These are phyloP conservation scores for Colletotrichum lupini DNA, from an alignment of 2,329 filamentous ascomycete genomes.

Conservation along the genomic window DNA sequence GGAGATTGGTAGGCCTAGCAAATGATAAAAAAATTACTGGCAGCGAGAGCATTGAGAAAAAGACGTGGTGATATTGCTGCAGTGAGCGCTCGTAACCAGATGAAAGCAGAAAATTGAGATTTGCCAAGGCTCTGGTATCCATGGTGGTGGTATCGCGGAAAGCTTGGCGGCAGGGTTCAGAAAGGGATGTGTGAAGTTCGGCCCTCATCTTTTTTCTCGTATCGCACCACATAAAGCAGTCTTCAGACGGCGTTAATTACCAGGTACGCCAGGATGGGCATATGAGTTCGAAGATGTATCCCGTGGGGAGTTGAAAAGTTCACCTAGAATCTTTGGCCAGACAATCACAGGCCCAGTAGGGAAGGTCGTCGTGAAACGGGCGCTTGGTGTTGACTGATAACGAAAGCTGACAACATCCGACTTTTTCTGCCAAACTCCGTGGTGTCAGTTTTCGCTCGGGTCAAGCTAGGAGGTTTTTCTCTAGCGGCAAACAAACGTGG, in stretches of 20 bases:
- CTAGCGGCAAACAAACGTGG: constrained; percentile 16
- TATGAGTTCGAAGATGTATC: too few species aligned
- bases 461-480: not conserved
- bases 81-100: not conserved
- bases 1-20: not conserved
- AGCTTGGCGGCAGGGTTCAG: constrained; percentile 24
- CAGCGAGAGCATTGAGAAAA: not conserved
- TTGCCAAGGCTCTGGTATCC: constrained; percentile 18
- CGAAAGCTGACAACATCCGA: constrained; percentile 2
- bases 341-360: not conserved
- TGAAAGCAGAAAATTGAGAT: not conserved
- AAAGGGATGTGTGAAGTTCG: not conserved
- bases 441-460: not conserved
- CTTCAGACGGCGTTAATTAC: too few species aligned
- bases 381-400: not conserved
- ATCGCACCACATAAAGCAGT: not conserved
- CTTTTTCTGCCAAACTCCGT: not conserved
- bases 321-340: not conserved
- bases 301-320: too few species aligned
- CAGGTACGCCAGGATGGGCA: too few species aligned
- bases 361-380: not conserved
- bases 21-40: not conserved
- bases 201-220: not conserved
- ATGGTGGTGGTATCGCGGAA: not conserved
- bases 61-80: not conserved